phyloP scores from a whole-genome alignment of 257 asterid genomes.

The Mitragyna speciosa region DNA sequence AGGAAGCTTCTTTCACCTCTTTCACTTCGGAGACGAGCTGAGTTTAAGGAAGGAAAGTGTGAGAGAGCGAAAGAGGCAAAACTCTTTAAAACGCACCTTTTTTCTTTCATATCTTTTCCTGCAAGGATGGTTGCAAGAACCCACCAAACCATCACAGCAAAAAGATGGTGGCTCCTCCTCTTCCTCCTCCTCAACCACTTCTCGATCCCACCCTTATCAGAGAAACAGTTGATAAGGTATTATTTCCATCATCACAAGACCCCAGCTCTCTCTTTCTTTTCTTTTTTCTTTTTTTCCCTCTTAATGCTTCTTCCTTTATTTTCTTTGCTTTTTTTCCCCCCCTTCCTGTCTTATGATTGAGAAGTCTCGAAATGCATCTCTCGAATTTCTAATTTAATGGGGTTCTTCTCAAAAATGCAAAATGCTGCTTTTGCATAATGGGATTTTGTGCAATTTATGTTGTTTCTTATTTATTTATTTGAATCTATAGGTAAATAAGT shows the following conservation, averaged over 20 bases:
- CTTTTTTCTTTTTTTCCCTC: too few relatives aligned
- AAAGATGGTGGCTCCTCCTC: conserved; percentile 36
- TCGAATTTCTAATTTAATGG: not conserved
- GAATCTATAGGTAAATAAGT: conserved; percentile 67
- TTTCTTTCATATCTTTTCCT: not conserved
- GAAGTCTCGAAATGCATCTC: not conserved
- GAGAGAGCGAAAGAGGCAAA: conserved; percentile 13
- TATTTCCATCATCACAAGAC: conserved; percentile 10
- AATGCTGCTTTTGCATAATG: not conserved
- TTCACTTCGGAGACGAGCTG: conserved; percentile 10
- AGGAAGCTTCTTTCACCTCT: conserved; percentile 7
- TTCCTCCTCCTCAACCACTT: not conserved
- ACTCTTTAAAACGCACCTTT: conserved; percentile 11
- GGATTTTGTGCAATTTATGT: not conserved
- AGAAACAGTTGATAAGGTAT: conserved; percentile 72
- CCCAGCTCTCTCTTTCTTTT: not conserved
- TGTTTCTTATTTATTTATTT: not conserved
- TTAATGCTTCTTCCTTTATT: not conserved
- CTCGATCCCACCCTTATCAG: conserved; percentile 67
- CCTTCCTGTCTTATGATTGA: not conserved
- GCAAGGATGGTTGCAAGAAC: conserved; percentile 80
- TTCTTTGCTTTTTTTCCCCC: not conserved
- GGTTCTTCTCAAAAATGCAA: not conserved
- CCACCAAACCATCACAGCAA: conserved; percentile 57
- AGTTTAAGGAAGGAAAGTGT: conserved; percentile 19